Percentiles rank a stretch among this genome's conserved stretches.
Conservation (phyloP, 495 filamentous ascomycete genomes). For the Hypoxylon perforatum region DNA sequence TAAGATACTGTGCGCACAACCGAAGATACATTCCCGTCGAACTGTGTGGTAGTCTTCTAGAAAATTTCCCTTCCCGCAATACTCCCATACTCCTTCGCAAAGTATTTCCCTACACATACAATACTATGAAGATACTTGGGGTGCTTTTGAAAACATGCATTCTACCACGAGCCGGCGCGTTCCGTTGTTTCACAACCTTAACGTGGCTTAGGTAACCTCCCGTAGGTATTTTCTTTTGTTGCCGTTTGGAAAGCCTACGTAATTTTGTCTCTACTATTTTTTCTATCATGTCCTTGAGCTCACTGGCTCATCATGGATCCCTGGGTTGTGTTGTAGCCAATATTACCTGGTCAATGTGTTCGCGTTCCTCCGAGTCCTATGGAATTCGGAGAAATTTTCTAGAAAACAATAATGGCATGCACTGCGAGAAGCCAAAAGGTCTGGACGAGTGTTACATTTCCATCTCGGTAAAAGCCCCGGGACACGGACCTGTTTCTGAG, state of each 20-base stretch:
- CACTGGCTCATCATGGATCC: no score
- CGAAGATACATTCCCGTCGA: neutral
- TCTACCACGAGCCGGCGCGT: slow-evolving; percentile 4
- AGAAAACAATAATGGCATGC: no score
- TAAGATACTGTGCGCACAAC: neutral
- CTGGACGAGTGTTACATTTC: neutral
- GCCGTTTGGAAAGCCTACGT: no score
- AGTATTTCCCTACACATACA: neutral
- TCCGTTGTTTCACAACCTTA: slow-evolving; percentile 19
- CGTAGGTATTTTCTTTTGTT: no score
- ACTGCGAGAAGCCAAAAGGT: neutral
- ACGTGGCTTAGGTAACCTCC: neutral
- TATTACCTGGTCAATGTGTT: neutral
- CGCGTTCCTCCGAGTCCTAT: neutral
- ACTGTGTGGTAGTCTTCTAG: neutral
- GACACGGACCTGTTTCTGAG: neutral
- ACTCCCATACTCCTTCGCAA: neutral
- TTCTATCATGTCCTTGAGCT: no score
- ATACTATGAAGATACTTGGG: neutral
- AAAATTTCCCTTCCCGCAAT: neutral
- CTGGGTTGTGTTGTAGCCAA: no score
- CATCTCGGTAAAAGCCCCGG: slow-evolving; percentile 1
- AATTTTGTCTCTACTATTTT: no score
- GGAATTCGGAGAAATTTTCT: slow-evolving; percentile 1
- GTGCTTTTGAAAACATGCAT: neutral